These are phyloP conservation scores for Cladorrhinum sp. DNA, from an alignment of 2,329 filamentous ascomycete species.

Conservation along the genomic window DNA sequence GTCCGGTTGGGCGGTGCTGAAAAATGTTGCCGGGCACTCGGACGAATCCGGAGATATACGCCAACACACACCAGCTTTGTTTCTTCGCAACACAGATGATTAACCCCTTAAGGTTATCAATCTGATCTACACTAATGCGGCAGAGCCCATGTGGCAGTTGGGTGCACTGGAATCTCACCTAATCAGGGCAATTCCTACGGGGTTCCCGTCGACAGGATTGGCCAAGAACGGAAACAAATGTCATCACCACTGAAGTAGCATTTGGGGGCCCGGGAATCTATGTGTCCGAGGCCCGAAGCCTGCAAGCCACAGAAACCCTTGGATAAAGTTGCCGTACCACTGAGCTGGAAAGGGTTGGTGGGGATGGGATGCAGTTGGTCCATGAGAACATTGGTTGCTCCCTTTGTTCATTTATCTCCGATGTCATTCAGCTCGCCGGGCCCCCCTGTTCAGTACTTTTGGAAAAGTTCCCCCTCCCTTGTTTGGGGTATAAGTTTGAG, in stretches of 20 bases:
- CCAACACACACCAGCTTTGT: neutral
- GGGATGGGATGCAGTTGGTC: neutral
- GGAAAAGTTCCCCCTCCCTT: neutral
- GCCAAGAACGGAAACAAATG: neutral
- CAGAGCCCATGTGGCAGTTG: too few relatives aligned
- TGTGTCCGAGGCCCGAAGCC: neutral
- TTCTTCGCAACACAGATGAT: neutral
- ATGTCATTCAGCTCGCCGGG: neutral
- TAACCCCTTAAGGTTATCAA: neutral
- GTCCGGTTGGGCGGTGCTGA: neutral
- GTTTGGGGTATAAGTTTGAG: neutral
- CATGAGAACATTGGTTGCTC: neutral
- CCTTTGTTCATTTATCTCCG: slow-evolving; percentile 8
- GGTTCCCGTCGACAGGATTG: neutral
- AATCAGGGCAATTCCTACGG: neutral
- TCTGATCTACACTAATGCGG: neutral
- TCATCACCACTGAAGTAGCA: neutral
- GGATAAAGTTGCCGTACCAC: neutral
- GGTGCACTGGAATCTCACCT: neutral
- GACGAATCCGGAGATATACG: neutral
- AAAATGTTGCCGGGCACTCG: neutral
- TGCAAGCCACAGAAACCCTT: neutral
- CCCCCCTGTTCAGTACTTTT: neutral
- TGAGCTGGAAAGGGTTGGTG: neutral
- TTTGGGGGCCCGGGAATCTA: neutral